Evolutionary conservation across 345 rosid genomes (phyloP).

Genomic region (Microcos paniculata): DNA sequence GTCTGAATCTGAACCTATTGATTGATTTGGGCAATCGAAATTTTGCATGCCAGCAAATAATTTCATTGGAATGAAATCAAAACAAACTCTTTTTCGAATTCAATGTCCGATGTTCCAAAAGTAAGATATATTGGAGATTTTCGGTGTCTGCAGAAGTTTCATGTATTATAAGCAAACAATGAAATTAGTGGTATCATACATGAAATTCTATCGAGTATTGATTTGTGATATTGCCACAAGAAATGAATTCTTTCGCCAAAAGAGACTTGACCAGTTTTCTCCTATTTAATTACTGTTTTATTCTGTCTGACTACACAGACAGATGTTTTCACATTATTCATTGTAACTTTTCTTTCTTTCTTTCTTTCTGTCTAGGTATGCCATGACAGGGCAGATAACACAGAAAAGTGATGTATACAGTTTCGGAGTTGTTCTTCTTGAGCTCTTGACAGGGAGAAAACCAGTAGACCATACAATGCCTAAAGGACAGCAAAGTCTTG

Average conservation of each 20-base stretch:
- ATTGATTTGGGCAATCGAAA: neutral
- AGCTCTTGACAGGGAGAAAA: constrained; percentile 93
- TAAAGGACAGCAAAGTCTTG: constrained; percentile 98
- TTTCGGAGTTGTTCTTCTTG: constrained; percentile 97
- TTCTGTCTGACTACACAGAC: too few relatives aligned
- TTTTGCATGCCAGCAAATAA: neutral
- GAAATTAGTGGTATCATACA: neutral
- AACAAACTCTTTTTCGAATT: too few relatives aligned
- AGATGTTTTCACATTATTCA: neutral
- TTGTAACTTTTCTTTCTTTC: neutral
- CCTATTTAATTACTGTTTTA: too few relatives aligned
- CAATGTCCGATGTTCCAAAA: neutral
- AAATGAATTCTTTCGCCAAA: too few relatives aligned
- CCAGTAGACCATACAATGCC: constrained; percentile 99
- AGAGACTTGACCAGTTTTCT: too few relatives aligned
- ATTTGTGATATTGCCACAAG: neutral
- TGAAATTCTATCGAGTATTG: neutral
- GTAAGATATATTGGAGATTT: too few relatives aligned
- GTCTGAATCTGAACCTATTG: neutral
- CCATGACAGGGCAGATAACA: constrained; percentile 99
- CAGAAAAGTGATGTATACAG: constrained; percentile 99
- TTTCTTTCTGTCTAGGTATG: constrained; percentile 55
- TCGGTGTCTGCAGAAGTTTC: too few relatives aligned
- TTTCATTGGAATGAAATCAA: neutral
- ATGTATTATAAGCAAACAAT: too few relatives aligned